Conservation (phyloP, 2,329 filamentous ascomycete species). For the Sporothrix pallida region DNA sequence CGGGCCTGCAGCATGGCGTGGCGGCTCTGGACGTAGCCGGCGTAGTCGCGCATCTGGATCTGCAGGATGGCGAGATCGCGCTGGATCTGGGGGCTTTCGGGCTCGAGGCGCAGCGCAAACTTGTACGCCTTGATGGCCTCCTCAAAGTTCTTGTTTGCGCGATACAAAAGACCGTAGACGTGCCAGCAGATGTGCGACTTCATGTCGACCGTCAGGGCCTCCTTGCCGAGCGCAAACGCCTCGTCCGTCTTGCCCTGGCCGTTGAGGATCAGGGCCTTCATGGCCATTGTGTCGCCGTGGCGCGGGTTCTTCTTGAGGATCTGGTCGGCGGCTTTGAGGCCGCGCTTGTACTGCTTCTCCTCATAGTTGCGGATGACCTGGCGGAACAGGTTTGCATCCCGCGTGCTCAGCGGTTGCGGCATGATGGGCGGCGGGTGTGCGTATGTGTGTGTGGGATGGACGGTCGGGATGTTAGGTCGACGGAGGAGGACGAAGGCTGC, state of each 20-base stretch:
- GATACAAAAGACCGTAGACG: constrained; percentile 93
- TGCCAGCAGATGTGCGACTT: constrained; percentile 99
- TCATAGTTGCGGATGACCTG: constrained; percentile 96
- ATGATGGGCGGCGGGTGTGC: constrained; percentile 51
- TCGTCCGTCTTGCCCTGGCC: constrained; percentile 90
- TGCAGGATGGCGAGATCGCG: constrained; percentile 91
- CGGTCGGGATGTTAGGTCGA: constrained; percentile 26
- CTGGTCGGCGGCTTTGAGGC: constrained; percentile 93
- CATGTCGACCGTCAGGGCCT: constrained; percentile 94
- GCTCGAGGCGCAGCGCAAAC: constrained; percentile 89
- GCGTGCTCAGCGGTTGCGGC: constrained; percentile 77
- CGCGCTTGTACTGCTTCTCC: constrained; percentile 95
- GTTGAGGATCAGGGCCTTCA: constrained; percentile 98
- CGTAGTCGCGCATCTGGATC: constrained; percentile 94
- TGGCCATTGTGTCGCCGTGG: constrained; percentile 97
- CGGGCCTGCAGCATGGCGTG: constrained; percentile 84
- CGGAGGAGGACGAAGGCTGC: constrained; percentile 13
- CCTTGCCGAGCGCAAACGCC: constrained; percentile 90
- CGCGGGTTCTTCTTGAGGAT: constrained; percentile 93
- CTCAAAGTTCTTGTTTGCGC: constrained; percentile 95
- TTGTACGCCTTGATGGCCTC: constrained; percentile 99
- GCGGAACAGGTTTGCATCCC: constrained; percentile 92
- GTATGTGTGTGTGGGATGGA: background rate
- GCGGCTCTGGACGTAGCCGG: constrained; percentile 89
- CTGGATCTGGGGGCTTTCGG: constrained; percentile 93